Conservation (phyloP, 106 monocot genomes). For the Xerophyta viscosa region DNA sequence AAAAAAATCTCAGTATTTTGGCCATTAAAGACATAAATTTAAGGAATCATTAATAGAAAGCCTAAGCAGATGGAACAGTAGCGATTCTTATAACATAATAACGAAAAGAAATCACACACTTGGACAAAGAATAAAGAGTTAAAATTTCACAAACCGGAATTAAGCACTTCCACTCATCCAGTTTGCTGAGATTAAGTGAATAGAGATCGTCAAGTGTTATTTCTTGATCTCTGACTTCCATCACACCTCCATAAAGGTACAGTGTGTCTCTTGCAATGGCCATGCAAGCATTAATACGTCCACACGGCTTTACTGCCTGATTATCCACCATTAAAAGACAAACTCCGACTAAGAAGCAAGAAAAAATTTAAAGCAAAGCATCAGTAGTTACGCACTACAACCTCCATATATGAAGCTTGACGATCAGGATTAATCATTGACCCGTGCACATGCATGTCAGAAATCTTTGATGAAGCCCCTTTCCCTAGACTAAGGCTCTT, state of each 20-base stretch:
- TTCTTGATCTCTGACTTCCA: conserved; percentile 91
- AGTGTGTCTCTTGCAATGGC: conserved; percentile 71
- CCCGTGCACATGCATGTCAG: conserved; percentile 33
- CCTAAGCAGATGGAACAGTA: not conserved
- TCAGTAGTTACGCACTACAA: conserved; percentile 17
- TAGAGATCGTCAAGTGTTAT: conserved; percentile 98
- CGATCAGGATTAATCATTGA: conserved; percentile 15
- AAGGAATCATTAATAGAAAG: too few relatives aligned
- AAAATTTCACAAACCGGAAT: conserved; percentile 53
- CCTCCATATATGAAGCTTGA: conserved; percentile 36
- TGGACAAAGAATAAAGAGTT: not conserved
- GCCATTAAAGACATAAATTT: too few relatives aligned
- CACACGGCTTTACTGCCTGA: conserved; percentile 82
- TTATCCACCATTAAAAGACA: too few relatives aligned
- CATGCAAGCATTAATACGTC: conserved; percentile 92
- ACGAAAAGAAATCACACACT: not conserved
- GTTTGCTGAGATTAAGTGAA: conserved; percentile 91
- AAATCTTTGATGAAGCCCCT: conserved; percentile 18
- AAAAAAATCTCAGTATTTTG: too few relatives aligned
- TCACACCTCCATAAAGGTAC: conserved; percentile 94
- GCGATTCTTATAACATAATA: not conserved
- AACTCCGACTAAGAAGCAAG: conserved; percentile 1
- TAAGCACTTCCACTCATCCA: conserved; percentile 98
- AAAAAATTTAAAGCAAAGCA: too few relatives aligned
- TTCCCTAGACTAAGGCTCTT: conserved; percentile 36